Conservation (phyloP, 257 asterid species). For the Ehretia macrophylla region DNA sequence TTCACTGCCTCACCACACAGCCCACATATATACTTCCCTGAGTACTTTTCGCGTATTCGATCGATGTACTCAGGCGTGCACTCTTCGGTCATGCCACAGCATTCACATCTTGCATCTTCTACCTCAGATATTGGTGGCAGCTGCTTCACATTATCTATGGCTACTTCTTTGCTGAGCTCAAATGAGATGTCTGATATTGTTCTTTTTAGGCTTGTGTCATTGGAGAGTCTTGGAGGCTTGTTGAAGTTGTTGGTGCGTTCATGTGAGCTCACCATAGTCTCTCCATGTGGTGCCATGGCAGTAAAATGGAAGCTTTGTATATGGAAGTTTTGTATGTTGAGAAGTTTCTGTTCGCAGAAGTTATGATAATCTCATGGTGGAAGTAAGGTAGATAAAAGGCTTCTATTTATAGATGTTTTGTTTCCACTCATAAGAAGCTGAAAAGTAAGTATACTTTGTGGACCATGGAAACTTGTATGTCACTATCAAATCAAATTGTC, state of each 20-base stretch:
- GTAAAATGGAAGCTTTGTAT: no score
- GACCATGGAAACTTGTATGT: constrained; percentile 12
- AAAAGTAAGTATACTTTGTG: constrained; percentile 13
- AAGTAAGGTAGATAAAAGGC: not conserved
- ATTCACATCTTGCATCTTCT: constrained; percentile 86
- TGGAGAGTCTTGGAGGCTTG: constrained; percentile 45
- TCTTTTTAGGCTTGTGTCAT: constrained; percentile 47
- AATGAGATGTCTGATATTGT: constrained; percentile 75
- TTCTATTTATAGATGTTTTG: constrained; percentile 13
- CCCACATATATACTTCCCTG: constrained; percentile 76
- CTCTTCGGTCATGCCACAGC: constrained; percentile 92
- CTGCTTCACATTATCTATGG: not conserved
- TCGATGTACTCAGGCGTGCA: constrained; percentile 67
- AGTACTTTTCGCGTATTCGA: constrained; percentile 43
- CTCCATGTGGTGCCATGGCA: constrained; percentile 20
- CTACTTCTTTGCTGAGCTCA: constrained; percentile 32
- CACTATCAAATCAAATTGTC: no score
- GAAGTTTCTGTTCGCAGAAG: not conserved
- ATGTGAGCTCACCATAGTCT: constrained; percentile 1
- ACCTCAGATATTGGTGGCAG: constrained; percentile 52
- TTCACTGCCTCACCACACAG: constrained; percentile 88
- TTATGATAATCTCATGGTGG: not conserved
- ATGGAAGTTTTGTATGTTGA: not conserved
- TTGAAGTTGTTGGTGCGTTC: not conserved
- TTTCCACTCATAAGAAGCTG: not conserved